These are phyloP conservation scores for Melastoma malabathricum DNA, from an alignment of 345 rosid species.

Conservation along the genomic window DNA sequence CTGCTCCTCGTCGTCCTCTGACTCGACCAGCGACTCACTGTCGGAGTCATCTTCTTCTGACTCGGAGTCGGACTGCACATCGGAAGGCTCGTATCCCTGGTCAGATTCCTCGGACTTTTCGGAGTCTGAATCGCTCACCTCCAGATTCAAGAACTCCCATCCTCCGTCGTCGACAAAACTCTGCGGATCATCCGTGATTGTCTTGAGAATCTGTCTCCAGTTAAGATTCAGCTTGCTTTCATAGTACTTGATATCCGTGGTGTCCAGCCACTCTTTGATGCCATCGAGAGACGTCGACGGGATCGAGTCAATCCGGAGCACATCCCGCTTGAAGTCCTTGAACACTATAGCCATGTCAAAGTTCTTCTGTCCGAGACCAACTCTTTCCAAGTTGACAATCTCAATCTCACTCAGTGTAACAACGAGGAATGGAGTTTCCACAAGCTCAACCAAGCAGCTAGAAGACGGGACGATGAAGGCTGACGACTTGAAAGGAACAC, in stretches of 20 bases:
- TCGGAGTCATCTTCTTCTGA: slow-evolving; percentile 68
- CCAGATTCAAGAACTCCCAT: slow-evolving; percentile 86
- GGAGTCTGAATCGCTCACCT: slow-evolving; percentile 78
- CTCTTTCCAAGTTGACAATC: slow-evolving; percentile 93
- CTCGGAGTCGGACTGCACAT: slow-evolving; percentile 63
- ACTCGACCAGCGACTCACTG: slow-evolving; percentile 67
- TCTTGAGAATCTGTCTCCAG: slow-evolving; percentile 86
- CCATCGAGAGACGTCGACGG: slow-evolving; percentile 69
- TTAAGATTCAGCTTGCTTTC: slow-evolving; percentile 91
- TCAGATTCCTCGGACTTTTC: slow-evolving; percentile 74
- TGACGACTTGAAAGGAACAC: slow-evolving; percentile 71
- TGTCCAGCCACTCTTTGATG: slow-evolving; percentile 92
- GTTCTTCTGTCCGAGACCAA: slow-evolving; percentile 83
- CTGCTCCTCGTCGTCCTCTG: slow-evolving; percentile 81
- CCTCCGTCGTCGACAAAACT: slow-evolving; percentile 79
- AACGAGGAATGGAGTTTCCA: slow-evolving; percentile 73
- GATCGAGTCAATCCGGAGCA: slow-evolving; percentile 69
- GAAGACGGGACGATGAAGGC: slow-evolving; percentile 85
- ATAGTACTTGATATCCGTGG: slow-evolving; percentile 78
- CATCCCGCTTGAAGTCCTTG: slow-evolving; percentile 89
- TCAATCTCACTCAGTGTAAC: slow-evolving; percentile 81
- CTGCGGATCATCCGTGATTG: slow-evolving; percentile 80
- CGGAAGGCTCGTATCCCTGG: slow-evolving; percentile 83
- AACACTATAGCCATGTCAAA: slow-evolving; percentile 87
- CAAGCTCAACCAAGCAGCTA: slow-evolving; percentile 75